A percentile compares a stretch with the other conserved stretches of the same genome.
phyloP scores from a whole-genome alignment of 805 yeast genomes.

The Kodamaea fukazawae region DNA sequence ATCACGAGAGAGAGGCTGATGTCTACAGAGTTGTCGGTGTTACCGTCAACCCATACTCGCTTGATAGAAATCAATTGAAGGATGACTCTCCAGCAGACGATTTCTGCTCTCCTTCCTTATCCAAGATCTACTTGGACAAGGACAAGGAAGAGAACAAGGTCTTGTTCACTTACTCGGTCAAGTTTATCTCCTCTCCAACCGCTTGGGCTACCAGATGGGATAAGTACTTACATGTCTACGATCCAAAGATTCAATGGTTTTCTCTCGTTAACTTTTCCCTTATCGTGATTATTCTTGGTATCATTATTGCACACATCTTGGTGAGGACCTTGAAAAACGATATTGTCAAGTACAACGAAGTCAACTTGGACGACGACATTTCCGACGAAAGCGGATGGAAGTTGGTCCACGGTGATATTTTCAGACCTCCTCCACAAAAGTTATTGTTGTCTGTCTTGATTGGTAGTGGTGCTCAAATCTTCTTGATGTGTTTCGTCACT shows the following conservation, averaged over 20 bases:
- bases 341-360: slow-evolving; percentile 82
- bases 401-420: slow-evolving; percentile 90
- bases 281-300: slow-evolving; percentile 72
- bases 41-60: slow-evolving; percentile 67
- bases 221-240: slow-evolving; percentile 85
- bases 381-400: slow-evolving; percentile 98
- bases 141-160: slow-evolving; percentile 47
- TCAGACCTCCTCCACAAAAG: slow-evolving; percentile 73
- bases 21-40: slow-evolving; percentile 90
- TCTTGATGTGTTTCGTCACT: slow-evolving; percentile 71
- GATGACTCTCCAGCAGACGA: slow-evolving; percentile 22
- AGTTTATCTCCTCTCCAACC: slow-evolving; percentile 64
- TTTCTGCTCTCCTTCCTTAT: slow-evolving; percentile 29
- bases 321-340: slow-evolving; percentile 80
- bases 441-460: slow-evolving; percentile 74
- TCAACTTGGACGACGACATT: slow-evolving; percentile 81
- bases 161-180: slow-evolving; percentile 81
- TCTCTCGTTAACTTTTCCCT: slow-evolving; percentile 84
- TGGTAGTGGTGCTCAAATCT: slow-evolving; percentile 85
- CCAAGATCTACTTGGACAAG: slow-evolving; percentile 43
- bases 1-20: slow-evolving; percentile 68
- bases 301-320: slow-evolving; percentile 75
- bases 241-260: slow-evolving; percentile 94
- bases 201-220: slow-evolving; percentile 99
- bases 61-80: slow-evolving; percentile 29